These are phyloP conservation scores for Nidularia sp. DNA, from an alignment of 768 basidiomycete species.

Conservation along the genomic window DNA sequence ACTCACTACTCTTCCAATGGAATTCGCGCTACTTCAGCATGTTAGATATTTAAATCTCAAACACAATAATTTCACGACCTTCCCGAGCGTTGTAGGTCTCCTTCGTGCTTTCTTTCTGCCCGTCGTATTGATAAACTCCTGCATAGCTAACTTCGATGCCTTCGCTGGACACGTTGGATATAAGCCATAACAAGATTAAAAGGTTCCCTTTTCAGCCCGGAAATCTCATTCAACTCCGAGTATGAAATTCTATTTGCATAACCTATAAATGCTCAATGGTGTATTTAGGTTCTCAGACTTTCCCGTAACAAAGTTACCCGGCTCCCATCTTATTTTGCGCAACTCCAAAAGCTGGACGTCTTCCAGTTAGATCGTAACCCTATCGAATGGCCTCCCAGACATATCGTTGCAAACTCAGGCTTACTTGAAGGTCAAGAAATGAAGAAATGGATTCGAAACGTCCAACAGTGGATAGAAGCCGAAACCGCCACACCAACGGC, in stretches of 20 bases:
- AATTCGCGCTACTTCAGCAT: constrained; percentile 67
- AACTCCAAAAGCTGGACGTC: constrained; percentile 70
- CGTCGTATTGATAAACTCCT: constrained; percentile 4
- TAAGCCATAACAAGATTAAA: constrained; percentile 89
- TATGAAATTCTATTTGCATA: constrained; percentile 22
- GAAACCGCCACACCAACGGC: neutral
- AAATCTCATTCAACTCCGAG: constrained; percentile 70
- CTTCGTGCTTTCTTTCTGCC: constrained; percentile 3
- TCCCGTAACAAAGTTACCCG: constrained; percentile 80
- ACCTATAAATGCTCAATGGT: neutral
- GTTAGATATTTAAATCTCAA: constrained; percentile 86
- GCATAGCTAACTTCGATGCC: constrained; percentile 76
- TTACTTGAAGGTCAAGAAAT: constrained; percentile 47
- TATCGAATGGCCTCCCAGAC: constrained; percentile 84
- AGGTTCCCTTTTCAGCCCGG: constrained; percentile 78
- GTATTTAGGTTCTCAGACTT: constrained; percentile 73
- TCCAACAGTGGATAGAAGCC: constrained; percentile 76
- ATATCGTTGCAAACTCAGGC: constrained; percentile 41
- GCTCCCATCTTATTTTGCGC: constrained; percentile 74
- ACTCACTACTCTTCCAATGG: constrained; percentile 69
- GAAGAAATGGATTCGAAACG: constrained; percentile 64
- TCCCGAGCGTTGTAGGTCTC: constrained; percentile 81
- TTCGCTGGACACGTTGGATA: constrained; percentile 89
- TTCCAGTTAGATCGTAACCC: constrained; percentile 91
- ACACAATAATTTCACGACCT: constrained; percentile 74